Base-by-base conservation (phyloP, 192 early-diverging fungal genomes). In the Thamnidium elegans region DNA sequence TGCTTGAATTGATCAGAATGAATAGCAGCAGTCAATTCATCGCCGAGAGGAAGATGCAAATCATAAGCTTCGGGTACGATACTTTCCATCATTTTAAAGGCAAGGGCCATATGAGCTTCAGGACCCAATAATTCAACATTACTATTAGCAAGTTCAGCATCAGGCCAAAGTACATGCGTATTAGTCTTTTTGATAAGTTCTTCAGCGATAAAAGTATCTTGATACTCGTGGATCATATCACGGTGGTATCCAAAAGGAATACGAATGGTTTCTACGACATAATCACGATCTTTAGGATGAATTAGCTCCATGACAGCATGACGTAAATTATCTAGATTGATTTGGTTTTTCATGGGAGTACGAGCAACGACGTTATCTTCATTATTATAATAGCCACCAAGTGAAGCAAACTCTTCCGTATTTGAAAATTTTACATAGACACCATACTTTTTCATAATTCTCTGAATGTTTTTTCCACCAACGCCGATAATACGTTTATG, bases 401-500 rank as follows among this genome's bases (percentile, higher is more conserved):
- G 67, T 3, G 76, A 76, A 8, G 86, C 86, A 73, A 82, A 91
- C 68, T 94, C 92, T 62, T 91, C 90, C 0, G 86, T 79, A 58
- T 91, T 92, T 20, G 87, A 88, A 64, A 94, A 94, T 65, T 94
- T 94, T 55, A 94, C 90, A 65, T 91, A 94, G 0, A 94, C 92
- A 17, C 90, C 92, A 62, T 81, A 90, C 60, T 90, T 89, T 48
- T 94, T 94, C 92, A 94, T 94, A 65, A 94, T 94, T 36, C 89
- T 79, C 58, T 94, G 92, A 47, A 94, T 92, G 71, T 94, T 94
- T 52, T 90, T 92, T 61, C 92, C 92, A 7, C 89, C 90, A 14
- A 92, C 90, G 5, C 92, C 92, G 60, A 94, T 94, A 63, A 94
- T 94, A 10, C 92, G 81, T 71, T 94, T 94, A 77, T 94, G 92